A percentile compares a stretch with the other conserved stretches of the same genome.
These are phyloP conservation scores for Nemania sp. DNA, from an alignment of 2,329 filamentous ascomycete genomes.

Conservation along the genomic window DNA sequence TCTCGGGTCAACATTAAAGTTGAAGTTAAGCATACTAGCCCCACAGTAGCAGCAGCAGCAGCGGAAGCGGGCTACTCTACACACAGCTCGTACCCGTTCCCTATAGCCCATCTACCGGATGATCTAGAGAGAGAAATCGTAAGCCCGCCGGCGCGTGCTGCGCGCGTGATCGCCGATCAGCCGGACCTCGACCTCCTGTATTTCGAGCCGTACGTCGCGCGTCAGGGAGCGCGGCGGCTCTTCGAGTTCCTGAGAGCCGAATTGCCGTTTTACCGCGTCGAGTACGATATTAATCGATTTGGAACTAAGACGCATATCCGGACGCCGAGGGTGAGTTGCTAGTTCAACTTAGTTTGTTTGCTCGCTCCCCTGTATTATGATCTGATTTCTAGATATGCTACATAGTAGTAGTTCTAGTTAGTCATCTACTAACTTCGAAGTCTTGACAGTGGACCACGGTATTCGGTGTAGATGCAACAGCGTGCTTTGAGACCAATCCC, in stretches of 20 bases:
- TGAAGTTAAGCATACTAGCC: neutral
- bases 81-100: slow-evolving; percentile 54
- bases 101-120: slow-evolving; percentile 50
- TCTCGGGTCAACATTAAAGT: neutral
- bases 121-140: slow-evolving; percentile 45
- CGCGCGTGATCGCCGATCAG: slow-evolving; percentile 64
- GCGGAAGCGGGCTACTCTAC: slow-evolving; percentile 37
- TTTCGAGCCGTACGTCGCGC: slow-evolving; percentile 72
- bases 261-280: slow-evolving; percentile 75
- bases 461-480: slow-evolving; percentile 64
- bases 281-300: slow-evolving; percentile 71
- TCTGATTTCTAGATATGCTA: too few species aligned
- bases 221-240: slow-evolving; percentile 56
- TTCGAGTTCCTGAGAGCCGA: slow-evolving; percentile 73
- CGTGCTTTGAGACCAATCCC: slow-evolving; percentile 50
- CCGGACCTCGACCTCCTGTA: slow-evolving; percentile 74
- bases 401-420: neutral
- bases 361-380: neutral
- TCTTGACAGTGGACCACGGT: slow-evolving; percentile 55
- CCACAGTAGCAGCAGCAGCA: neutral
- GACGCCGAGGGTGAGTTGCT: slow-evolving; percentile 42
- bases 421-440: neutral
- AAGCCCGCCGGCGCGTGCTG: slow-evolving; percentile 55
- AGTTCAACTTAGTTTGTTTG: neutral
- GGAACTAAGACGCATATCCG: slow-evolving; percentile 63